Base-by-base conservation (phyloP, 805 yeast species). In the Jamesozyma piceae region DNA sequence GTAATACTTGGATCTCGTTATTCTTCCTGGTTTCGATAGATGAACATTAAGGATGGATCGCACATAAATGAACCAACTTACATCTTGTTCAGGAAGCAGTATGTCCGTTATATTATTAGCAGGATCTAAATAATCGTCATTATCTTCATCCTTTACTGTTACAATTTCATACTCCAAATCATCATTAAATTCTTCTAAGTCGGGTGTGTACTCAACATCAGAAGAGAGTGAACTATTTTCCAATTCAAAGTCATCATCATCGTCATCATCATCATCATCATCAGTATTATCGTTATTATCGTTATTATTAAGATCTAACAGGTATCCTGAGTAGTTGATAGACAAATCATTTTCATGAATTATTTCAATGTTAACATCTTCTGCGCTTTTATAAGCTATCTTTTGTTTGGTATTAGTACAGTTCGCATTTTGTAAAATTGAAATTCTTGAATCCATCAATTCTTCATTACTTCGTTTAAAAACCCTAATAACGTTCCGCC, bases 1-100 rank as follows among this genome's bases (percentile, higher is more conserved):
- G 24, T 18, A 14, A 26, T 35, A 43, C 26, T 35, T 39, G 8
- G 46, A 42, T n/a, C 45, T 33, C 4, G 45, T 42, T 20, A 42
- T 31, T n/a, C 40, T 22, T 19, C 36, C 33, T n/a, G 31, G 32
- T 22, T 31, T 30, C 1, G 32, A 17, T 10, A 42, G 15, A n/a
- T 38, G 39, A 17, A 21, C 28, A 5, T 36, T 34, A 6, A 38
- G 22, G 6, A 42, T 38, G 10, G 13, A 17, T 24, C 24, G 28
- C 17, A 35, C 8, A 1, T 36, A 34, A 2, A 38, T 9, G 15
- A 34, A 35, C 45, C 45, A 42, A 17, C 34, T 32, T 9, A 42
- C 17, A 34, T 37, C 39, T 13, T 37, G 22, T 18, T 8, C 22
- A 17, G 29, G 24, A 6, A 31, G n/a, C 2, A 21, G 14, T 26